Conservation (phyloP, 208 protist genomes). For the Leishmania mexicana region DNA sequence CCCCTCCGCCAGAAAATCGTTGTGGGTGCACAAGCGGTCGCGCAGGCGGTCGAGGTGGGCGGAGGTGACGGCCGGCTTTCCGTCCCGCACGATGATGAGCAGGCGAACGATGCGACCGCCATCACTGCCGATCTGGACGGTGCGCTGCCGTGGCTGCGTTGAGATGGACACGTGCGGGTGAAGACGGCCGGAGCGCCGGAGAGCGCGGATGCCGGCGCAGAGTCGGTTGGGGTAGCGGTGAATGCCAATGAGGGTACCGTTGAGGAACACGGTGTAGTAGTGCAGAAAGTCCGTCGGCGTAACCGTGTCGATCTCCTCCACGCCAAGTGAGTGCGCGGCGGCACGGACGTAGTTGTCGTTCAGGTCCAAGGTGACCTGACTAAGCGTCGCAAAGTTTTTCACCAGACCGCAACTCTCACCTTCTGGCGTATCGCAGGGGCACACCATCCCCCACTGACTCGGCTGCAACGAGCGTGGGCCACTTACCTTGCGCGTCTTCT, state of each 20-base stretch:
- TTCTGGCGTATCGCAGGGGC: constrained; percentile 99
- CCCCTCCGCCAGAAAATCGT: constrained; percentile 91
- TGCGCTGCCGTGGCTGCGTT: constrained; percentile 71
- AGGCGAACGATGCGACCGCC: constrained; percentile 86
- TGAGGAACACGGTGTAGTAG: constrained; percentile 87
- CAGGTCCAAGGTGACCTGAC: constrained; percentile 98
- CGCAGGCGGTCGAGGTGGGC: constrained; percentile 67
- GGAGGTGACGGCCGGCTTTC: constrained; percentile 59
- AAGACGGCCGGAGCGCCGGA: constrained; percentile 75
- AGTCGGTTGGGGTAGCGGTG: constrained; percentile 84
- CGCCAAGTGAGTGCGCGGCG: constrained; percentile 76
- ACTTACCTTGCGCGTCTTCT: constrained; percentile 98
- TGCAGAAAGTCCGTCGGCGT: constrained; percentile 65
- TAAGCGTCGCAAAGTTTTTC: constrained; percentile 99
- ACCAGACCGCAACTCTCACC: constrained; percentile 99
- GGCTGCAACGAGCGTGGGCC: constrained; percentile 96
- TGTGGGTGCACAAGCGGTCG: constrained; percentile 66
- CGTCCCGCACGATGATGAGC: constrained; percentile 73
- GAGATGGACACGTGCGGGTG: constrained; percentile 90
- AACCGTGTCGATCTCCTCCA: constrained; percentile 84
- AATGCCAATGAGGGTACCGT: constrained; percentile 86
- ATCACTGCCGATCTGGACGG: constrained; percentile 86
- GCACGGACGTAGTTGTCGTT: constrained; percentile 86
- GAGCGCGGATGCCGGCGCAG: constrained; percentile 69
- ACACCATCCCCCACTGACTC: constrained; percentile 99